These are phyloP conservation scores for Sutorius australiensis DNA, from an alignment of 768 basidiomycete genomes.

Conservation along the genomic window DNA sequence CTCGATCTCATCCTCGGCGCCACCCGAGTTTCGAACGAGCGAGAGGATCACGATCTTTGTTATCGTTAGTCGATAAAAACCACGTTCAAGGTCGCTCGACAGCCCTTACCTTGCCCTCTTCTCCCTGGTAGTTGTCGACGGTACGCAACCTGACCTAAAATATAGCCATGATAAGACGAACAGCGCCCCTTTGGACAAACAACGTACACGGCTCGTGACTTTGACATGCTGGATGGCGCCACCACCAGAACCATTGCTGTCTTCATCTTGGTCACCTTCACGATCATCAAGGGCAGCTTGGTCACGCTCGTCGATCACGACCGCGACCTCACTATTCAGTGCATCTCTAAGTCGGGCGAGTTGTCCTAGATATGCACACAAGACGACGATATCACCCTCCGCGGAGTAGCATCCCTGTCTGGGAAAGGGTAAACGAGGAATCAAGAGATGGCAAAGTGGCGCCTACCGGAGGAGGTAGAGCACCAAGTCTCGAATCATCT, in stretches of 20 bases:
- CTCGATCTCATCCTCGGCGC: constrained; percentile 34
- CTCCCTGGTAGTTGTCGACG: constrained; percentile 76
- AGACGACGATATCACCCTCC: constrained; percentile 50
- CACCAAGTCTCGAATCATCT: constrained; percentile 52
- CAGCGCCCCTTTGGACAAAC: background rate
- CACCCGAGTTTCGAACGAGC: constrained; percentile 67
- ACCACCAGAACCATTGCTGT: constrained; percentile 15
- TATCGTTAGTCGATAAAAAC: background rate
- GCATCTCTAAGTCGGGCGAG: constrained; percentile 43
- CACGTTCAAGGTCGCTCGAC: background rate
- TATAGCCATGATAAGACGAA: background rate
- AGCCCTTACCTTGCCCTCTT: constrained; percentile 52
- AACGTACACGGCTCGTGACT: constrained; percentile 49
- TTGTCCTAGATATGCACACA: constrained; percentile 54
- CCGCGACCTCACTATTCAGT: constrained; percentile 46
- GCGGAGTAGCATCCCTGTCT: constrained; percentile 47
- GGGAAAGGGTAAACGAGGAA: background rate
- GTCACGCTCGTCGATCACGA: constrained; percentile 69
- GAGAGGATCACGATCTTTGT: constrained; percentile 65
- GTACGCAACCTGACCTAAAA: constrained; percentile 64
- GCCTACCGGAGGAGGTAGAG: constrained; percentile 44
- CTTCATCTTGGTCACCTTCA: constrained; percentile 40
- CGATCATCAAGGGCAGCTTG: constrained; percentile 54
- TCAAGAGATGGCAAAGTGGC: background rate
- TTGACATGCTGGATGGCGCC: constrained; percentile 42